phyloP scores from a whole-genome alignment of 352 stramenopile species.

The Phytophthora citricola region DNA sequence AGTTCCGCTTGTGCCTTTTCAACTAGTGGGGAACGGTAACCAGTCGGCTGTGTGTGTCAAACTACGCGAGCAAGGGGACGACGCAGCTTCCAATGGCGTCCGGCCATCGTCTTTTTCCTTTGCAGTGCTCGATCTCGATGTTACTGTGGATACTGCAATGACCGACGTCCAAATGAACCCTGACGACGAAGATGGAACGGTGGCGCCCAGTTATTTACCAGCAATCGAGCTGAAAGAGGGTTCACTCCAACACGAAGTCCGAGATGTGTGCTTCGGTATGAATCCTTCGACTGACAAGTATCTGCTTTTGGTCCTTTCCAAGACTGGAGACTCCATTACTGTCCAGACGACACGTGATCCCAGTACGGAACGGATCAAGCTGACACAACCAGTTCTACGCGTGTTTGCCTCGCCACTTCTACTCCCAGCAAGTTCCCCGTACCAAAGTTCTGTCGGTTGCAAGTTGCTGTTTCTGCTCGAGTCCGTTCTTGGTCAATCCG shows the following conservation, averaged over 20 bases:
- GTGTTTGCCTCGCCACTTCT: conserved; percentile 63
- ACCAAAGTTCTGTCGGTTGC: conserved; percentile 36
- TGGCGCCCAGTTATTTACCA: conserved; percentile 19
- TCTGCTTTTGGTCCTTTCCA: conserved; percentile 61
- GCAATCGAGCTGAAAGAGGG: conserved; percentile 35
- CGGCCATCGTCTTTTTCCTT: conserved; percentile 40
- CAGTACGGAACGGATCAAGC: conserved; percentile 46
- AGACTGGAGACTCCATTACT: conserved; percentile 55
- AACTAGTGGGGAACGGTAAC: conserved; percentile 43
- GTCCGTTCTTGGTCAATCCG: conserved; percentile 1
- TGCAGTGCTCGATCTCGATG: conserved; percentile 51
- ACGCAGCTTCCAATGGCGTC: conserved; percentile 15
- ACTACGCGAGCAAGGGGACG: conserved; percentile 42
- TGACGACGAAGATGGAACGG: conserved; percentile 27
- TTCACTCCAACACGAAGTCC: conserved; percentile 50
- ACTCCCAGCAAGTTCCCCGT: conserved; percentile 40
- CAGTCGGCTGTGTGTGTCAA: conserved; percentile 63
- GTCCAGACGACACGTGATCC: conserved; percentile 52
- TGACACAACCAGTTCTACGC: conserved; percentile 49
- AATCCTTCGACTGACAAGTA: conserved; percentile 26
- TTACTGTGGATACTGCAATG: conserved; percentile 18
- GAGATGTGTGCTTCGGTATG: conserved; percentile 65
- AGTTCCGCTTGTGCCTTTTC: conserved; percentile 56
- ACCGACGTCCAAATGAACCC: conserved; percentile 23
- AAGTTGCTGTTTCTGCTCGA: conserved; percentile 58